A percentile compares a stretch with the other conserved stretches of the same genome.
Evolutionary conservation across 345 rosid species (phyloP).

Genomic region (Salix arbutifolia): DNA sequence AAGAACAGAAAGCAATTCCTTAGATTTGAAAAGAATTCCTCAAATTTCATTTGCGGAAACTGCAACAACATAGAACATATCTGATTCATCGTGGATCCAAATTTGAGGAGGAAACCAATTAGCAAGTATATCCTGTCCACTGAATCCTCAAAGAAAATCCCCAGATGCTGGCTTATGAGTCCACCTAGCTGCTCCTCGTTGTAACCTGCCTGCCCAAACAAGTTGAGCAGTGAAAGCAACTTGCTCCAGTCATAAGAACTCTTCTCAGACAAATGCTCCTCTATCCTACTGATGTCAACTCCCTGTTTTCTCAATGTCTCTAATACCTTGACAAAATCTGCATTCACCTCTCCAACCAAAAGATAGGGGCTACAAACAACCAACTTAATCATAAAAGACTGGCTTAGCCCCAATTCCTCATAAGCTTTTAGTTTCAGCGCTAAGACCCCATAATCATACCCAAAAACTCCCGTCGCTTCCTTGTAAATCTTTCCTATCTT

Average conservation of each 20-base stretch:
- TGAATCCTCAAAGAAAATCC: slow-evolving; percentile 52
- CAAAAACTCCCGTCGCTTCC: slow-evolving; percentile 53
- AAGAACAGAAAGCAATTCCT: slow-evolving; percentile 44
- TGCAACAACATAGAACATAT: slow-evolving; percentile 42
- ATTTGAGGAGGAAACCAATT: slow-evolving; percentile 50
- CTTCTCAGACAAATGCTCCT: slow-evolving; percentile 33
- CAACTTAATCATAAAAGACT: slow-evolving; percentile 38
- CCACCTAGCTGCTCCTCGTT: slow-evolving; percentile 37
- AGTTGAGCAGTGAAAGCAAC: slow-evolving; percentile 39
- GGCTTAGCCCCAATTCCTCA: slow-evolving; percentile 55
- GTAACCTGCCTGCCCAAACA: slow-evolving; percentile 36
- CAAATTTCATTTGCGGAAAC: slow-evolving; percentile 46
- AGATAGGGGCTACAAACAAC: slow-evolving; percentile 47
- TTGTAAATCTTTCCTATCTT: slow-evolving; percentile 57
- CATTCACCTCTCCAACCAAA: slow-evolving; percentile 47
- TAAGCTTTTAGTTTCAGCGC: slow-evolving; percentile 46
- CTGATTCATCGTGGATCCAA: slow-evolving; percentile 45
- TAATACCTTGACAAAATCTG: slow-evolving; percentile 44
- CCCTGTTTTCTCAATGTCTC: slow-evolving; percentile 43
- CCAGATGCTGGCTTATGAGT: slow-evolving; percentile 50
- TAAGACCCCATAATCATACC: slow-evolving; percentile 45
- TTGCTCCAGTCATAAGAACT: slow-evolving; percentile 53
- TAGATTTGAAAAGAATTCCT: slow-evolving; percentile 50
- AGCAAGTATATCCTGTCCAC: slow-evolving; percentile 40
- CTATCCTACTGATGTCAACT: slow-evolving; percentile 47